A percentile compares a stretch with the other conserved stretches of the same genome.
These are phyloP conservation scores for Aspergillus unguis DNA, from an alignment of 2,329 filamentous ascomycete genomes.

Conservation along the genomic window DNA sequence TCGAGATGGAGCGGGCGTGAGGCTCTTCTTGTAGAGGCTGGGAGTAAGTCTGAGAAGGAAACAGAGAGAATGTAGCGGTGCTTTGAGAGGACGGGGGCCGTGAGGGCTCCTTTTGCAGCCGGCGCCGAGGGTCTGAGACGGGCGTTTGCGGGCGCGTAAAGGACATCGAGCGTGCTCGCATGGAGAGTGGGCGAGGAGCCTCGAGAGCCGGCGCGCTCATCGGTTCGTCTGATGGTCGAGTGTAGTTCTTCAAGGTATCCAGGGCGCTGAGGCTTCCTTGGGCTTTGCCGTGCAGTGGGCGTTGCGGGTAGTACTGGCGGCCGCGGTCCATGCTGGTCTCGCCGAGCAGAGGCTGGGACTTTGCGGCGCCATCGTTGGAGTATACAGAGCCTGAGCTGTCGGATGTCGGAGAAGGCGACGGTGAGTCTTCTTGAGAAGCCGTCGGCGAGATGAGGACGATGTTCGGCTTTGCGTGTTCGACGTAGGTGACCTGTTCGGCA, in stretches of 20 bases:
- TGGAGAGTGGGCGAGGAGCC: slow-evolving; percentile 16
- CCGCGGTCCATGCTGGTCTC: slow-evolving; percentile 8
- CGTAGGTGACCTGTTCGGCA: slow-evolving; percentile 32
- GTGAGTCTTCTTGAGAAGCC: slow-evolving; percentile 1
- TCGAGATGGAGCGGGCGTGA: not conserved
- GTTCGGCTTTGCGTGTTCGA: slow-evolving; percentile 30
- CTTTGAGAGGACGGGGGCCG: slow-evolving; percentile 27
- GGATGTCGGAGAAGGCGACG: slow-evolving; percentile 2
- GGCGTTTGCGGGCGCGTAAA: slow-evolving; percentile 24
- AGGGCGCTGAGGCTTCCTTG: slow-evolving; percentile 12
- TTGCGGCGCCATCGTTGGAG: slow-evolving; percentile 14
- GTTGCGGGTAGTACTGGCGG: not conserved
- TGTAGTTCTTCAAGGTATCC: slow-evolving; percentile 1
- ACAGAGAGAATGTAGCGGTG: slow-evolving; percentile 20
- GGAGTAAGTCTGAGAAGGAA: slow-evolving; percentile 12
- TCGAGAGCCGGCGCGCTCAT: slow-evolving; percentile 24
- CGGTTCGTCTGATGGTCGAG: slow-evolving; percentile 17
- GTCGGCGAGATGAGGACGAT: slow-evolving; percentile 33
- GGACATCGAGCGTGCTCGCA: slow-evolving; percentile 22
- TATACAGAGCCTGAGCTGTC: slow-evolving; percentile 12
- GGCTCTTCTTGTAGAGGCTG: not conserved
- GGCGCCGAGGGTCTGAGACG: slow-evolving; percentile 19
- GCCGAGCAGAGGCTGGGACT: slow-evolving; percentile 18
- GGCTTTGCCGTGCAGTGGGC: slow-evolving; percentile 9
- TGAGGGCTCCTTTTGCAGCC: slow-evolving; percentile 18